Percentiles rank a stretch among this genome's conserved stretches.
phyloP scores from a whole-genome alignment of 2,329 filamentous ascomycete genomes.

The Ceratocystis papillata region DNA sequence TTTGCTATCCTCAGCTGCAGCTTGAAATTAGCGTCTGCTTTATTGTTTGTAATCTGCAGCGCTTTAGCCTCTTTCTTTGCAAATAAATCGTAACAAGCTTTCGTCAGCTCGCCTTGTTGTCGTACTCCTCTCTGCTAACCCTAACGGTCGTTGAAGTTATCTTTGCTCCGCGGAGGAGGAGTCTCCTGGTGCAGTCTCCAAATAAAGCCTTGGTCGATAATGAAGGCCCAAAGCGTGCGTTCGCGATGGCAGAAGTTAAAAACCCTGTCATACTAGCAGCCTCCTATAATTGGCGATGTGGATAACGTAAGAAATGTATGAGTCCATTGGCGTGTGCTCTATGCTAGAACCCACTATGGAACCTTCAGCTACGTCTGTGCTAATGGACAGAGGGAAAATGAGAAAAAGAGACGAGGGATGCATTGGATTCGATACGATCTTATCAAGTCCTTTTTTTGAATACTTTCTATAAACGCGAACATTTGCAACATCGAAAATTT shows the following conservation, averaged over 20 bases:
- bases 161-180: too few relatives aligned
- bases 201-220: not conserved
- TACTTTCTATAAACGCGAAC: not conserved
- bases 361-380: constrained; percentile 4
- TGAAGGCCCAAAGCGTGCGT: not conserved
- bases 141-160: too few relatives aligned
- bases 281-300: constrained; percentile 9
- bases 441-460: constrained; percentile 2
- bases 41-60: not conserved
- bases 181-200: too few relatives aligned
- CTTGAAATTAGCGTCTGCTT: not conserved
- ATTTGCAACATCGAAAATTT: too few relatives aligned
- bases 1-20: too few relatives aligned
- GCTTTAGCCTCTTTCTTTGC: not conserved
- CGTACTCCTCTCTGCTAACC: too few relatives aligned
- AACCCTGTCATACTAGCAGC: constrained; percentile 2
- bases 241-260: not conserved
- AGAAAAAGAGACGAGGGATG: not conserved
- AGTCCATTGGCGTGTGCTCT: not conserved
- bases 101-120: not conserved
- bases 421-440: not conserved
- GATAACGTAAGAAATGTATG: not conserved
- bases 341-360: not conserved
- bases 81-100: not conserved
- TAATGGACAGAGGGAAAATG: not conserved